Evolutionary conservation across 208 protist genomes (phyloP), one percentile per base, ranked within the genome.

Genomic region (Angomonas desouzai): DNA sequence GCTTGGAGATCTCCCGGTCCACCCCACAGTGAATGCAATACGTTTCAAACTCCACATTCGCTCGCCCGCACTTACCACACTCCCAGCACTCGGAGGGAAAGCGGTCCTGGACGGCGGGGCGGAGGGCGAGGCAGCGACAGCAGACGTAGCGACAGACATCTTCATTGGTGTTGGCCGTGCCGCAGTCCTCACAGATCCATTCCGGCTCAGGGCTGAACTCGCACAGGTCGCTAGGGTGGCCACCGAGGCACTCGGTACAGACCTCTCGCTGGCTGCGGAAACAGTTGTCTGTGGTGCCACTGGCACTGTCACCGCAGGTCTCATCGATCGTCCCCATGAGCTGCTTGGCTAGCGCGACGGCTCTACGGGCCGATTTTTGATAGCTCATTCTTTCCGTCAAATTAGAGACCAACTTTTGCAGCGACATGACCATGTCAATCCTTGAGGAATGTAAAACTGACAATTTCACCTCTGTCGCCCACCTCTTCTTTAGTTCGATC

Each of bases 61-160:
- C 77, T 9, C 84, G 64, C 22, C 74, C 58, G 56, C 89, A 93
- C 32, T 36, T 25, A 36, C 27, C 61, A 53, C 89, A 95, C 49
- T 76, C 62, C 85, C 85, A 95, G 67, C 75, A 83, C 48, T 86
- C 74, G 9, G 76, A 74, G 27, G 83, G 74, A 1, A 78, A 63
- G 48, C 72, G 22, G n/a, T 77, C 74, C 68, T 78, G 83, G 49
- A 89, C 79, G 9, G 55, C 65, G 0, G 77, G 77, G 3, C 89
- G 82, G 51, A 93, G 65, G 0, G 77, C 40, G 33, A 92, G 79
- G 56, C 86, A 96, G 55, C 72, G 59, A 33, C 49, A 65, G 49
- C 89, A 96, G 7, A 91, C 60, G 75, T 96, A 93, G n/a, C 89
- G 80, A 55, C 76, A 80, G 16, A 91, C 68, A 66, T 87, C 83